phyloP scores from a whole-genome alignment of 148 eudicot genomes.

The Amaranthus palmeri region DNA sequence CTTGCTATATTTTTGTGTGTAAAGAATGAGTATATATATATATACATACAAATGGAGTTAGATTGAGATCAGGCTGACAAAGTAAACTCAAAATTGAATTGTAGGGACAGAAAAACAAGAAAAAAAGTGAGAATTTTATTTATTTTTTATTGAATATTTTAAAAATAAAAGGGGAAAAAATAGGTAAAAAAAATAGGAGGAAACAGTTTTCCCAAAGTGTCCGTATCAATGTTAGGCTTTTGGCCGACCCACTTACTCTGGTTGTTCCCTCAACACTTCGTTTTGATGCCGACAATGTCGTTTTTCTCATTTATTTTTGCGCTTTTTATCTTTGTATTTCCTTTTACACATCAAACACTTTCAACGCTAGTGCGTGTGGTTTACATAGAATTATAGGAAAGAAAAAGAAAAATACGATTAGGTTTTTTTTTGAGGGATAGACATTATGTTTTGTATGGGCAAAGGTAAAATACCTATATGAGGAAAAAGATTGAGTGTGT shows the following conservation, averaged over 20 bases:
- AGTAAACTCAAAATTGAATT: slow-evolving; percentile 12
- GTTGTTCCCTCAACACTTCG: slow-evolving; percentile 31
- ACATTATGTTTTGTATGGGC: background rate
- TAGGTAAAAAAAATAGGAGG: background rate
- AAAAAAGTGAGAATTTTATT: background rate
- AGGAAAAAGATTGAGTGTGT: slow-evolving; percentile 8
- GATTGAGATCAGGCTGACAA: background rate
- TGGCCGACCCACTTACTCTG: slow-evolving; percentile 33
- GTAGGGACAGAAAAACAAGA: slow-evolving; percentile 18
- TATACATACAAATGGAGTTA: slow-evolving; percentile 3
- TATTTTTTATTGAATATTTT: background rate
- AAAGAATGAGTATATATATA: background rate
- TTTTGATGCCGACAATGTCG: slow-evolving; percentile 32
- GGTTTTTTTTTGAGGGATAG: background rate
- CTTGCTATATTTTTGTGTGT: slow-evolving; percentile 1
- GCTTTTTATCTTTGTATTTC: background rate
- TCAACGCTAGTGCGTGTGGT: slow-evolving; percentile 19
- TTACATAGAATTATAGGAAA: slow-evolving; percentile 1
- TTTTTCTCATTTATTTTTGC: slow-evolving; percentile 16
- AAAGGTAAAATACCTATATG: background rate
- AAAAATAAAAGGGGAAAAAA: background rate
- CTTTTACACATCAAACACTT: slow-evolving; percentile 11
- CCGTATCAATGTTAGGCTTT: slow-evolving; percentile 33
- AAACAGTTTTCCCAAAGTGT: slow-evolving; percentile 22
- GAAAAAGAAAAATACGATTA: background rate